These are phyloP conservation scores for Quercus variabilis DNA, from an alignment of 306 rosid genomes.

Conservation along the genomic window DNA sequence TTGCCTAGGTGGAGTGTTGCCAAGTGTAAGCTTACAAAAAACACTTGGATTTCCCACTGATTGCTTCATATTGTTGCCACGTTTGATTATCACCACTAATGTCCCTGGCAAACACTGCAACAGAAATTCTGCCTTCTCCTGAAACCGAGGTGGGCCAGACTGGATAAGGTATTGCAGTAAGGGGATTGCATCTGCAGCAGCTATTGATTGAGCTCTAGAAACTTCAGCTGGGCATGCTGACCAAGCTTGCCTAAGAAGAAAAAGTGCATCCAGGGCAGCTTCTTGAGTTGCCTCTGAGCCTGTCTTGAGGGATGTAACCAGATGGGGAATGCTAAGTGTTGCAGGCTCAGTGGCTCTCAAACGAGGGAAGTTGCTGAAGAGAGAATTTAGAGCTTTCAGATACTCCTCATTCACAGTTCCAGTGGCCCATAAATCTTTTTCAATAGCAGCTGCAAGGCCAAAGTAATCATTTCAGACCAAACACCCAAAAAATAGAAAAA, in stretches of 20 bases:
- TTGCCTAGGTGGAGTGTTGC: constrained; percentile 81
- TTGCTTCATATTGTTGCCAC: constrained; percentile 96
- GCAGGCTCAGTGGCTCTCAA: constrained; percentile 98
- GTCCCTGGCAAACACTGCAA: constrained; percentile 99
- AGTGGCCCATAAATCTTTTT: constrained; percentile 92
- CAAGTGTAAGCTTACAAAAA: constrained; percentile 87
- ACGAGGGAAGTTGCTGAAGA: constrained; percentile 96
- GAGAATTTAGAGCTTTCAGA: constrained; percentile 88
- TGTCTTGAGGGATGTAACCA: constrained; percentile 87
- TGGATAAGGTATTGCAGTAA: constrained; percentile 91
- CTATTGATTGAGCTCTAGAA: constrained; percentile 94
- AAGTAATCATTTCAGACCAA: constrained; percentile 16
- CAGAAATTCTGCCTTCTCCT: constrained; percentile 91
- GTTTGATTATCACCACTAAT: constrained; percentile 80
- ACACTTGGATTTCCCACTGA: constrained; percentile 98
- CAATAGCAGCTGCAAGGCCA: constrained; percentile 77
- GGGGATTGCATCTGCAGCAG: constrained; percentile 97
- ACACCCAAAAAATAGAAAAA: not conserved
- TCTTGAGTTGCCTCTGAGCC: constrained; percentile 98
- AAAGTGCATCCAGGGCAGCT: constrained; percentile 93
- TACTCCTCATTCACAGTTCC: constrained; percentile 97
- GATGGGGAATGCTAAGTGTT: constrained; percentile 95
- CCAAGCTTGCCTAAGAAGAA: constrained; percentile 99
- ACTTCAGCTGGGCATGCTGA: constrained; percentile 98
- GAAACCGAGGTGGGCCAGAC: constrained; percentile 98